Base-by-base conservation (phyloP, 768 basidiomycete genomes). In the Serendipita sp. region DNA sequence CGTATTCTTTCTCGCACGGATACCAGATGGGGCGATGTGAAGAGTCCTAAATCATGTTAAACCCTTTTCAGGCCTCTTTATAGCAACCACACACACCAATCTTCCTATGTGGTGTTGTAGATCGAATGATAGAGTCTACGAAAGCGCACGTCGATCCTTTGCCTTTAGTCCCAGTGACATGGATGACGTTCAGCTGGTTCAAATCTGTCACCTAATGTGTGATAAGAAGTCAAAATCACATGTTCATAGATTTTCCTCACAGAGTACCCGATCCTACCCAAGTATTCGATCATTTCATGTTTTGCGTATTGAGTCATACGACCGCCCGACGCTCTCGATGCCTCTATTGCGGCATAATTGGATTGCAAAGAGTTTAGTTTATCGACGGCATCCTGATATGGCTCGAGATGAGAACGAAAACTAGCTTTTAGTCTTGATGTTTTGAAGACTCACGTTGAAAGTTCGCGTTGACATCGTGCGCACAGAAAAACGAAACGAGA, bases 101-200 rank as follows among this genome's bases (percentile, higher is more conserved):
- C 77, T 85, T 93, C 78, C 86, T 89, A 1, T 78, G 75, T 4
- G 93, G 86, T 67, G 75, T 80, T n/a, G 80, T 74, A 65, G 81
- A 78, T n/a, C 90, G 82, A 60, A 98, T 76, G 63, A 97, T 85
- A 8, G 88, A 89, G 69, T 92, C 87, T 3, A 83, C 81, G 70
- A 98, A 98, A 5, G 96, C 95, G 67, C 89, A 91, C 1, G 96
- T 93, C 2, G 95, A 98, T 4, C 95, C 95, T 73, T 99, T 99
- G 37, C 95, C 95, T 75, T 99, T 99, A 3, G 96, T 98, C 2
- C 95, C 95, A 6, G 95, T 94, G 68, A 99, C 84, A 76, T 99
- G 95, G 53, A 98, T 82, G 64, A 95, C 91, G 73, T 97, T 95
- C 63, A 99, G 77, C 27, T 76, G 75, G 71, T 97, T 93, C 46